Evolutionary conservation across 2,329 filamentous ascomycete genomes (phyloP).

Genomic region (Aspergillus hiratsukae): DNA sequence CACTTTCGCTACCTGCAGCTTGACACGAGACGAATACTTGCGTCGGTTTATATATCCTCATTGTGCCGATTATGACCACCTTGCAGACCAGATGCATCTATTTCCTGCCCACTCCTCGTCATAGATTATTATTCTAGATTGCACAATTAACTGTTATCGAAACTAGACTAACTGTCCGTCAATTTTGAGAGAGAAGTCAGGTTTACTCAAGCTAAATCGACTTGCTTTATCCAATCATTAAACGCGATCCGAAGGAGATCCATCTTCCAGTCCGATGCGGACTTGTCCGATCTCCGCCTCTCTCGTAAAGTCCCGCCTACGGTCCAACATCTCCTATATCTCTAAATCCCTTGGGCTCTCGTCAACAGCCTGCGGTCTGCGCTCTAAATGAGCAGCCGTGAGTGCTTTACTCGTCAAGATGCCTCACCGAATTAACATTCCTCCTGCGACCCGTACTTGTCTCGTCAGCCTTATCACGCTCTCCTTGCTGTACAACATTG

Average conservation of each 20-base stretch:
- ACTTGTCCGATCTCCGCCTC: conserved; percentile 1
- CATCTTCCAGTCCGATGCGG: neutral
- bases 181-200: neutral
- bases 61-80: neutral
- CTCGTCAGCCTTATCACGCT: conserved; percentile 71
- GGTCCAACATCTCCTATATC: conserved; percentile 1
- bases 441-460: conserved; percentile 79
- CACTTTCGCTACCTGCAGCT: no score
- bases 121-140: neutral
- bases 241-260: conserved; percentile 1
- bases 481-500: conserved; percentile 71
- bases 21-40: no score
- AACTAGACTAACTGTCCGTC: neutral
- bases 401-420: conserved; percentile 45
- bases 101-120: neutral
- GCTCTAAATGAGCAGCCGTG: conserved; percentile 15
- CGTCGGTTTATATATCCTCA: no score
- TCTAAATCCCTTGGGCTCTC: conserved; percentile 8
- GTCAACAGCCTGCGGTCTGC: conserved; percentile 20
- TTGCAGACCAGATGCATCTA: neutral
- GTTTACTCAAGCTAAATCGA: neutral
- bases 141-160: neutral
- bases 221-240: neutral
- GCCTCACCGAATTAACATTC: conserved; percentile 83
- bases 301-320: conserved; percentile 1